A percentile compares a stretch with the other conserved stretches of the same genome.
Evolutionary conservation across 176 grass and related monocot species (phyloP).

Genomic region (Triticum dicoccoides): DNA sequence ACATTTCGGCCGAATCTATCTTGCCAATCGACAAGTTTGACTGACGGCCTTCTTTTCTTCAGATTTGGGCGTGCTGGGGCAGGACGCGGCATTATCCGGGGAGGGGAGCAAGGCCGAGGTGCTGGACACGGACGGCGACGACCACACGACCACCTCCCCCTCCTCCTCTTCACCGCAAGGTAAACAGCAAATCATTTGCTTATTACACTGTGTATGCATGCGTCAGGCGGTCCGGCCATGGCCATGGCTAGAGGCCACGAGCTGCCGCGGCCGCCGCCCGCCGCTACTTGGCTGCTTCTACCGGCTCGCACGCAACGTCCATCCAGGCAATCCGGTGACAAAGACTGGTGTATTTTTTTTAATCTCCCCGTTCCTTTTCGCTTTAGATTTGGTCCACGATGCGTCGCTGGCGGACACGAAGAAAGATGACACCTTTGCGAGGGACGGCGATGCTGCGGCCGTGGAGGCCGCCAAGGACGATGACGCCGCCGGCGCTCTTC

Average conservation of each 20-base stretch:
- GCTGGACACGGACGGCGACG: conserved; percentile 33
- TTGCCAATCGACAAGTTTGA: not conserved
- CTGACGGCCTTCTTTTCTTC: not conserved
- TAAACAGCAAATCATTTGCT: too few species aligned
- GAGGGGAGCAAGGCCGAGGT: conserved; percentile 39
- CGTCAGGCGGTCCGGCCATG: not conserved
- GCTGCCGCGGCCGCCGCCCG: not conserved
- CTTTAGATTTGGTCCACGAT: conserved; percentile 34
- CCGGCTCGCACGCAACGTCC: not conserved
- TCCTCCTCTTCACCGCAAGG: too few species aligned
- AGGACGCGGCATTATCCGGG: not conserved
- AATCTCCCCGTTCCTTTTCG: not conserved
- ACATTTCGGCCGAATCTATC: not conserved
- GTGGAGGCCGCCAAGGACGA: not conserved
- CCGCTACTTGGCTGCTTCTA: not conserved
- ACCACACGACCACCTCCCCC: not conserved
- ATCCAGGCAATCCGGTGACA: not conserved
- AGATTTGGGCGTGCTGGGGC: conserved; percentile 29
- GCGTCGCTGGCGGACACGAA: conserved; percentile 22
- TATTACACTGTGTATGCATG: too few species aligned
- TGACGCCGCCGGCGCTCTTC: conserved; percentile 15
- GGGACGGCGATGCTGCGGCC: not conserved
- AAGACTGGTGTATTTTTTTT: not conserved
- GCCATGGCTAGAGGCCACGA: not conserved
- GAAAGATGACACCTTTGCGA: conserved; percentile 13